These are phyloP conservation scores for Cynanchum wilfordii DNA, from an alignment of 257 asterid genomes.

Conservation along the genomic window DNA sequence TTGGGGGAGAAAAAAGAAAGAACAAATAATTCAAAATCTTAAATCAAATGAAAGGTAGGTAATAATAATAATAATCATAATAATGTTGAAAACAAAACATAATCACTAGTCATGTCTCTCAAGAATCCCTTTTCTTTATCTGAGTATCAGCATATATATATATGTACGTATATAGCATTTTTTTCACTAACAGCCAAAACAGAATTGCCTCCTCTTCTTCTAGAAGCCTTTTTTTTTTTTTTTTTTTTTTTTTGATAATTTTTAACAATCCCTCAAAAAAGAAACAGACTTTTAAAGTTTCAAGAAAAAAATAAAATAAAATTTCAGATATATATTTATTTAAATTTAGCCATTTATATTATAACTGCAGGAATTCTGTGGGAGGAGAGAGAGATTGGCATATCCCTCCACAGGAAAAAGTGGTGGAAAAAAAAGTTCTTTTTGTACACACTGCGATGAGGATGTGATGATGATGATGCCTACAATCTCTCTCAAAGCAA, in stretches of 20 bases:
- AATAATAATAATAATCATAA: slow-evolving; percentile 23
- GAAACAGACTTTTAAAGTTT: not conserved
- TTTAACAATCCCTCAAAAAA: not conserved
- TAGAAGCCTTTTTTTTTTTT: not conserved
- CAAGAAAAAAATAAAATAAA: not conserved
- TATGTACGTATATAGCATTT: too few relatives aligned
- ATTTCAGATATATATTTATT: not conserved
- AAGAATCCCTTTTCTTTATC: not conserved
- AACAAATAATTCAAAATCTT: too few relatives aligned
- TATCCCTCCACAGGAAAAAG: slow-evolving; percentile 45
- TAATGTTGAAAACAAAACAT: slow-evolving; percentile 29
- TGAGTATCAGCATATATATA: too few relatives aligned
- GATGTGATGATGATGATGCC: slow-evolving; percentile 41
- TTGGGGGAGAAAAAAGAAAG: slow-evolving; percentile 12
- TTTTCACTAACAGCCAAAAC: too few relatives aligned
- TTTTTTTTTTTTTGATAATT: not conserved
- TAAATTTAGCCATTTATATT: not conserved
- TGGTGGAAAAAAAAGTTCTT: slow-evolving; percentile 62
- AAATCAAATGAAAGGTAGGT: slow-evolving; percentile 41
- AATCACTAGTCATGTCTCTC: slow-evolving; percentile 24
- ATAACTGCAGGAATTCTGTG: slow-evolving; percentile 9
- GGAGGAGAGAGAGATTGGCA: slow-evolving; percentile 19
- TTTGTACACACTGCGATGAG: slow-evolving; percentile 77
- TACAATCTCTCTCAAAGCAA: slow-evolving; percentile 43
- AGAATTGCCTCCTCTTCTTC: not conserved